Evolutionary conservation across 2,329 filamentous ascomycete species (phyloP).

Genomic region (Monilinia fructigena): DNA sequence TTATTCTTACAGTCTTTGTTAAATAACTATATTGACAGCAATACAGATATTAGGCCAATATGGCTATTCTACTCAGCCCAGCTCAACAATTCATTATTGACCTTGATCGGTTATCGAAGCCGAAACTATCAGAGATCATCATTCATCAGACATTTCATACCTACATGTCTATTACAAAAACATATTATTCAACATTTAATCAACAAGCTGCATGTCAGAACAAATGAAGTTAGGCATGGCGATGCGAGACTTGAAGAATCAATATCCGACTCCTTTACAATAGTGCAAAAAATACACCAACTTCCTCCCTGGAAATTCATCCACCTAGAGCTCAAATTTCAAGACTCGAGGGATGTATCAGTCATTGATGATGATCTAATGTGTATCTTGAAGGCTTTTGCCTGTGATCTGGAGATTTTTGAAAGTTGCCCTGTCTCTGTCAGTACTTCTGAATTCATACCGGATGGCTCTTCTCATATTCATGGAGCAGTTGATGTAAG

Average conservation of each 20-base stretch:
- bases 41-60: not conserved
- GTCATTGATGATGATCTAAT: not conserved
- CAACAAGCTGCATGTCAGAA: not conserved
- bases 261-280: not conserved
- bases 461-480: not conserved
- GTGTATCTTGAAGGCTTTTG: not conserved
- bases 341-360: not conserved
- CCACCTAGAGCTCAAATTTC: slow-evolving; percentile 4
- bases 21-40: not conserved
- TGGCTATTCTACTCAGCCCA: not conserved
- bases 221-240: not conserved
- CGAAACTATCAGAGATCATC: slow-evolving; percentile 7
- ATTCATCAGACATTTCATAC: not conserved
- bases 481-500: slow-evolving; percentile 1
- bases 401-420: not conserved
- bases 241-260: not conserved
- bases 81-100: not conserved
- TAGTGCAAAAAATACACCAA: not conserved
- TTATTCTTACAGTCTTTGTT: not conserved
- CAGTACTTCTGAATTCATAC: not conserved
- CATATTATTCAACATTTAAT: not conserved
- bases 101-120: not conserved
- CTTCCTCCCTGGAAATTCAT: slow-evolving; percentile 14
- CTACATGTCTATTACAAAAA: too few relatives aligned
- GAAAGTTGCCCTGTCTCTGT: not conserved